Conservation (phyloP, 2,329 filamentous ascomycete genomes). For the Ophiognomonia clavigignenti-juglandacearum region DNA sequence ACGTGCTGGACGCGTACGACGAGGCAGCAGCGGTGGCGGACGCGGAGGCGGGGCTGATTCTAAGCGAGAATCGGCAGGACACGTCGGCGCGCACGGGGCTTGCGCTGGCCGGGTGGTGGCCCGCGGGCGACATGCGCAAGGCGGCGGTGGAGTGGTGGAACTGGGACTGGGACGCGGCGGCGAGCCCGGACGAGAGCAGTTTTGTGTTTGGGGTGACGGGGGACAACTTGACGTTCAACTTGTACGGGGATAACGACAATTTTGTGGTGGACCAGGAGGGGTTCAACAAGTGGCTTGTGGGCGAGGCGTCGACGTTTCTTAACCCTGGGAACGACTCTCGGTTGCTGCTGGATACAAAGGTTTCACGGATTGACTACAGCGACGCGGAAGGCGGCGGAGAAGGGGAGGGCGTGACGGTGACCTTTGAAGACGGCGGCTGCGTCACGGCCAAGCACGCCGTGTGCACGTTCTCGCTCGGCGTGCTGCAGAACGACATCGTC, state of each 20-base stretch:
- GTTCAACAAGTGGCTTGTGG: constrained; percentile 52
- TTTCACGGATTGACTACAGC: constrained; percentile 50
- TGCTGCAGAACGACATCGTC: constrained; percentile 58
- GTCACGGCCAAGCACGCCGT: constrained; percentile 58
- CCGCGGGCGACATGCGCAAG: constrained; percentile 47
- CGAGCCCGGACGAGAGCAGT: constrained; percentile 50
- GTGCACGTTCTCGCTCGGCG: constrained; percentile 63
- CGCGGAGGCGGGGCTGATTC: constrained; percentile 50
- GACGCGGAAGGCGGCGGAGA: too few species aligned
- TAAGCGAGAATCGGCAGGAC: constrained; percentile 57
- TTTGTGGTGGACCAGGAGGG: constrained; percentile 58
- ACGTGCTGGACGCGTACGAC: constrained; percentile 46
- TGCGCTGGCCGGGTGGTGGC: constrained; percentile 58
- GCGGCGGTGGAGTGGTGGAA: constrained; percentile 58
- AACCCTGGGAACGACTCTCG: constrained; percentile 46
- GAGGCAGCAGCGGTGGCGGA: constrained; percentile 39
- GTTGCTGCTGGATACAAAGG: constrained; percentile 52
- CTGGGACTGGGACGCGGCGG: constrained; percentile 55
- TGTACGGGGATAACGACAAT: constrained; percentile 58
- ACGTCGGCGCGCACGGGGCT: constrained; percentile 54
- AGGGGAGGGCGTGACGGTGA: constrained; percentile 50
- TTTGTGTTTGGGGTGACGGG: constrained; percentile 50
- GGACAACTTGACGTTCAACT: constrained; percentile 58
- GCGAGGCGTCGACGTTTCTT: constrained; percentile 50
- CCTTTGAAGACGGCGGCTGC: constrained; percentile 49